Percentiles rank a stretch among this genome's conserved stretches.
phyloP scores from a whole-genome alignment of 768 basidiomycete genomes.

The Coprinopsis strossmayeri region DNA sequence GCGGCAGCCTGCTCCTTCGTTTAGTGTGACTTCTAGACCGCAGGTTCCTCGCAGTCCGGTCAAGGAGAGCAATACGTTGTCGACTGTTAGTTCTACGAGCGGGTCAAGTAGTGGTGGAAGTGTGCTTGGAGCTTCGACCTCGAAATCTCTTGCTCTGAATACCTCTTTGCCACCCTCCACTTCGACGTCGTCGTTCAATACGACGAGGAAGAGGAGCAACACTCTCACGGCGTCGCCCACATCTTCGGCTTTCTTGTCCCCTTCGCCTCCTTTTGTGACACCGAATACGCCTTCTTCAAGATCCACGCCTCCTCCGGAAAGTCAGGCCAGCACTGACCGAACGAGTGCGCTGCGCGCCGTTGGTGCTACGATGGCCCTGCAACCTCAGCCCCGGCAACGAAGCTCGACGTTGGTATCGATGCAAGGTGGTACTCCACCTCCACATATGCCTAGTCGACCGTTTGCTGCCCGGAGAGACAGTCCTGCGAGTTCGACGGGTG shows the following conservation, averaged over 20 bases:
- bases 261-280: conserved; percentile 14
- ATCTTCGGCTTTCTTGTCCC: conserved; percentile 13
- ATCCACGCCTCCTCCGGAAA: conserved; percentile 5
- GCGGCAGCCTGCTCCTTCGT: conserved; percentile 48
- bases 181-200: conserved; percentile 3
- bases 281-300: conserved; percentile 10
- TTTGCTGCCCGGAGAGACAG: conserved; percentile 57
- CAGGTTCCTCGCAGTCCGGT: conserved; percentile 25
- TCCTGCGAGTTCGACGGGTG: conserved; percentile 81
- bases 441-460: conserved; percentile 39
- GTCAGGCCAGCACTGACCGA: conserved; percentile 9
- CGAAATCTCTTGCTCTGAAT: conserved; percentile 7
- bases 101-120: conserved; percentile 9
- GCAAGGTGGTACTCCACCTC: conserved; percentile 20
- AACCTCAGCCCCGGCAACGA: conserved; percentile 23
- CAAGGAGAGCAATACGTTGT: conserved; percentile 5
- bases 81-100: conserved; percentile 3
- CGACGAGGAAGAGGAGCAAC: conserved; percentile 31
- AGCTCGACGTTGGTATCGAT: conserved; percentile 32
- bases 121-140: conserved; percentile 5
- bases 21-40: conserved; percentile 59
- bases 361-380: conserved; percentile 7
- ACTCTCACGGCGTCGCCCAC: conserved; percentile 24
- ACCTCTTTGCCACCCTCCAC: conserved; percentile 7
- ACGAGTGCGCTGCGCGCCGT: conserved; percentile 13